phyloP scores from a whole-genome alignment of 768 basidiomycete genomes.

The Leccinum uliginosum region DNA sequence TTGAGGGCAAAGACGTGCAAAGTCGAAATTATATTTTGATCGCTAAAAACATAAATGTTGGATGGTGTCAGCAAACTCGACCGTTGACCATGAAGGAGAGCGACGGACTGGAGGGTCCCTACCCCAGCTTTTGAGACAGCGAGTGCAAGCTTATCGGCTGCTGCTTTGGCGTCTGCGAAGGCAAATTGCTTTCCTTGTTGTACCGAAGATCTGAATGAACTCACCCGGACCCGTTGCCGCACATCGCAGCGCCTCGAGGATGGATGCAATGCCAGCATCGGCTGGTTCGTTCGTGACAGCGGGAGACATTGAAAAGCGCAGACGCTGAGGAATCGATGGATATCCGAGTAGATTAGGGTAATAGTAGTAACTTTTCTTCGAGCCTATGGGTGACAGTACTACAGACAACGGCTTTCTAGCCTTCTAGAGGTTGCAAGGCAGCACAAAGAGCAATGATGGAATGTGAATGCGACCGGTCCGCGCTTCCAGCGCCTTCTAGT shows the following conservation, averaged over 20 bases:
- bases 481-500: background rate
- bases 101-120: constrained; percentile 54
- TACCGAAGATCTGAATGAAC: constrained; percentile 9
- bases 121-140: constrained; percentile 62
- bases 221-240: constrained; percentile 63
- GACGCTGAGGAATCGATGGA: constrained; percentile 11
- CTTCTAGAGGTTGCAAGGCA: constrained; percentile 12
- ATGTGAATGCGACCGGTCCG: background rate
- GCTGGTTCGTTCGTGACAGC: constrained; percentile 44
- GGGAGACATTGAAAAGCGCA: constrained; percentile 44
- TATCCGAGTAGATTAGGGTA: constrained; percentile 19
- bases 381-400: constrained; percentile 17
- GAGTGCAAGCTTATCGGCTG: constrained; percentile 75
- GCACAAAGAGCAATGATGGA: background rate
- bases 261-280: constrained; percentile 39
- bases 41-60: constrained; percentile 35
- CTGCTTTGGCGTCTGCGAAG: constrained; percentile 71
- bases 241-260: constrained; percentile 43
- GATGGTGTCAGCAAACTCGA: constrained; percentile 13
- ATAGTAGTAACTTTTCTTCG: constrained; percentile 16
- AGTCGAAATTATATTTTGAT: constrained; percentile 56
- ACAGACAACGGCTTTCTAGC: constrained; percentile 3
- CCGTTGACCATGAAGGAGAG: constrained; percentile 2
- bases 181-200: constrained; percentile 1
- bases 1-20: constrained; percentile 70